These are phyloP conservation scores for Tuber umbilicatum DNA, from an alignment of 495 filamentous ascomycete genomes.

Conservation along the genomic window DNA sequence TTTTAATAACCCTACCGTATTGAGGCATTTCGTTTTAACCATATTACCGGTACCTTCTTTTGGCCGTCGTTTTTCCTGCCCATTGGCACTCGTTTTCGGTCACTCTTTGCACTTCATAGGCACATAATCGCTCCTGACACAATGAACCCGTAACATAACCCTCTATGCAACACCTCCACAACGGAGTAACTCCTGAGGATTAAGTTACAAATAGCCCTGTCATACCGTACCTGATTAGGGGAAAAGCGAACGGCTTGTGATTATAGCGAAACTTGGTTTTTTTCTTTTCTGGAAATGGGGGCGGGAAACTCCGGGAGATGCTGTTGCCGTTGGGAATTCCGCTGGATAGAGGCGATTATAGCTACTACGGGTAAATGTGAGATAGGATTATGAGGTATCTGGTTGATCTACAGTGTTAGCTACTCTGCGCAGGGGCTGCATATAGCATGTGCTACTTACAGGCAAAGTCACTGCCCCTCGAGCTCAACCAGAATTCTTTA, in stretches of 20 bases:
- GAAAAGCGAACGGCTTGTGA: neutral
- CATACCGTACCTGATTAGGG: neutral
- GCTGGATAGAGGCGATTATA: neutral
- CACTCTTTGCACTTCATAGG: neutral
- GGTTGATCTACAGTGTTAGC: neutral
- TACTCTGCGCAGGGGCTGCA: neutral
- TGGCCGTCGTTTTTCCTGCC: neutral
- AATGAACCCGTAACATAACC: neutral
- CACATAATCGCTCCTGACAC: neutral
- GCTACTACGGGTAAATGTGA: neutral
- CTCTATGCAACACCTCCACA: neutral
- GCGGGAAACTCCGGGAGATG: neutral
- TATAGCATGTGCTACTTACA: conserved; percentile 18
- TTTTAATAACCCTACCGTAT: neutral
- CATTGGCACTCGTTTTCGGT: no score
- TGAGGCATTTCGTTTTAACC: neutral
- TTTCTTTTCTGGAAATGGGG: neutral
- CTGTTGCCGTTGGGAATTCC: neutral
- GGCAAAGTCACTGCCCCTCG: conserved; percentile 41
- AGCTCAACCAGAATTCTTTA: conserved; percentile 41
- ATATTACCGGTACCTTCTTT: neutral
- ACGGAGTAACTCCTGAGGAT: neutral
- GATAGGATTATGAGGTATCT: neutral
- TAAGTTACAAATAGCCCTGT: neutral
- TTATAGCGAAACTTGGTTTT: neutral